Conservation (phyloP, 2,329 filamentous ascomycete species). For the Leptographium radiaticola region DNA sequence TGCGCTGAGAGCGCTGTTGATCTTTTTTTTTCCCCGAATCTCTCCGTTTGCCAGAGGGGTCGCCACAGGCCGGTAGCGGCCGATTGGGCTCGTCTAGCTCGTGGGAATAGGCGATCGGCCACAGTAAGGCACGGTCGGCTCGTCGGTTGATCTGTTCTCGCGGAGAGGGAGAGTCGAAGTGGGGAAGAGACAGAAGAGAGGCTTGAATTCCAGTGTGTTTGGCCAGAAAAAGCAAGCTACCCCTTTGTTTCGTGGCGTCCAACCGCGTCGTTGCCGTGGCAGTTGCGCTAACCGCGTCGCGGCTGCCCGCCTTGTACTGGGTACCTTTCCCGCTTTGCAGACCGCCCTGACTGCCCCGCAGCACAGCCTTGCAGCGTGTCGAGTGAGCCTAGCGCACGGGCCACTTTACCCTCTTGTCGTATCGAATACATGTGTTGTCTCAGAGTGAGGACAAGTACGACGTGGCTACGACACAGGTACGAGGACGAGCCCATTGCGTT, state of each 20-base stretch:
- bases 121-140: too few relatives aligned
- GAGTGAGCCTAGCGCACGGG: too few relatives aligned
- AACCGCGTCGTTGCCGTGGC: neutral
- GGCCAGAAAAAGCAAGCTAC: neutral
- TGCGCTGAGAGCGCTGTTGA: neutral
- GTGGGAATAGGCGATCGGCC: too few relatives aligned
- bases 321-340: neutral
- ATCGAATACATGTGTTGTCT: too few relatives aligned
- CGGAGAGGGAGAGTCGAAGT: neutral
- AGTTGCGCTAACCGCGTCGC: neutral
- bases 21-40: neutral
- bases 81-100: too few relatives aligned
- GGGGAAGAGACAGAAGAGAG: neutral
- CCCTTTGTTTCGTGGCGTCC: conserved; percentile 1
- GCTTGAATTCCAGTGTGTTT: neutral
- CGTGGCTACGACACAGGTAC: too few relatives aligned
- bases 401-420: too few relatives aligned
- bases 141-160: neutral
- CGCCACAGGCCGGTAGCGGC: too few relatives aligned
- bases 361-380: neutral
- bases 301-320: neutral
- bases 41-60: too few relatives aligned
- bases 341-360: neutral
- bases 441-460: too few relatives aligned
- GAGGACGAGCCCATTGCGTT: too few relatives aligned